These are phyloP conservation scores for Oidium heveae DNA, from an alignment of 2,329 filamentous ascomycete species.

Conservation along the genomic window DNA sequence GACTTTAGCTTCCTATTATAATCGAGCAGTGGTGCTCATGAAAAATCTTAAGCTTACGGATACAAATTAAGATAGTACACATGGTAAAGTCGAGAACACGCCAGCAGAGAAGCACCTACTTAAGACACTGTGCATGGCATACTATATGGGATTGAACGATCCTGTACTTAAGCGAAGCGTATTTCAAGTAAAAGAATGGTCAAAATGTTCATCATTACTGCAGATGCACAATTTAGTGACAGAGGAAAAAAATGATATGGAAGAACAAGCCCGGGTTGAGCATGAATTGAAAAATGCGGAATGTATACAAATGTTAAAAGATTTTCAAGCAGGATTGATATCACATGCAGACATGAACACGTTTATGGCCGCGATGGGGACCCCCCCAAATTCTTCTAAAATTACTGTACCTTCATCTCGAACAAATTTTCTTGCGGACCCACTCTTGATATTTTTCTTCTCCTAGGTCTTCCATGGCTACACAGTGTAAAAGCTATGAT, in stretches of 20 bases:
- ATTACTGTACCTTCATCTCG: background rate
- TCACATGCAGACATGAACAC: background rate
- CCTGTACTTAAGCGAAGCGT: background rate
- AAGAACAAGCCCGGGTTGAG: background rate
- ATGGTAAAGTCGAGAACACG: background rate
- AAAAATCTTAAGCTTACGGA: background rate
- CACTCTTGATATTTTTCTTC: background rate
- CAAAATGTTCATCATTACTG: background rate
- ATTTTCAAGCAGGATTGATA: background rate
- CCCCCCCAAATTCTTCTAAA: background rate
- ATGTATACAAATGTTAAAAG: background rate
- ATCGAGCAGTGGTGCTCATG: background rate
- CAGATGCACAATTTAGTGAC: background rate
- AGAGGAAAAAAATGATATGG: background rate
- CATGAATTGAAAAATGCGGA: background rate
- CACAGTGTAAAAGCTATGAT: background rate
- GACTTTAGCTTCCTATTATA: background rate
- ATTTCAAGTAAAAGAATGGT: background rate
- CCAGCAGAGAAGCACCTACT: background rate
- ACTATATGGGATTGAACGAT: background rate
- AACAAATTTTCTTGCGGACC: background rate
- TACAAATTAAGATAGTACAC: background rate
- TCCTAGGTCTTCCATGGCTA: background rate
- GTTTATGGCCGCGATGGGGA: background rate
- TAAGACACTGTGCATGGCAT: background rate